These are phyloP conservation scores for Neoboletus subvelutipes DNA, from an alignment of 768 basidiomycete genomes.

Conservation along the genomic window DNA sequence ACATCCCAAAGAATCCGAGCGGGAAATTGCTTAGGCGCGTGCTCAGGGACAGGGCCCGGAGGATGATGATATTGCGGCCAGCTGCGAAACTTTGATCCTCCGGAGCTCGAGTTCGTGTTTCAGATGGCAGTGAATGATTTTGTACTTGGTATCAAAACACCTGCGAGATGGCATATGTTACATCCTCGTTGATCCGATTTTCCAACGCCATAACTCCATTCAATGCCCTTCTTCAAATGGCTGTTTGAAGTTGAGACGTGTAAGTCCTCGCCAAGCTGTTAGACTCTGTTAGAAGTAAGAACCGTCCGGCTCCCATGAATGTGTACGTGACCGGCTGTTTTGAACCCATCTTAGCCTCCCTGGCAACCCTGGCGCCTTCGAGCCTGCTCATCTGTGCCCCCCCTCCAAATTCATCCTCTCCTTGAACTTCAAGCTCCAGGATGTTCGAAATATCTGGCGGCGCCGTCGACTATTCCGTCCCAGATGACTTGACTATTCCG, in stretches of 20 bases:
- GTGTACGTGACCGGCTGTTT: neutral
- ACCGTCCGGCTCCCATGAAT: neutral
- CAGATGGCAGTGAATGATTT: neutral
- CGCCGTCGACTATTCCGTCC: constrained; percentile 42
- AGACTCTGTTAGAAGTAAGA: neutral
- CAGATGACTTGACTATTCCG: constrained; percentile 62
- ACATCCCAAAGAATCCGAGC: constrained; percentile 67
- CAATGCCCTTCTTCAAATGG: no score
- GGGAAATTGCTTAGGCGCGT: constrained; percentile 64
- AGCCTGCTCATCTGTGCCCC: neutral
- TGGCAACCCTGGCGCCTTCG: no score
- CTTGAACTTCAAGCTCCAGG: neutral
- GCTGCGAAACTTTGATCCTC: constrained; percentile 30
- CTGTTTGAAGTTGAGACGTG: neutral
- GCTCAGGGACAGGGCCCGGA: constrained; percentile 50
- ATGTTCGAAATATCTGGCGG: constrained; percentile 30
- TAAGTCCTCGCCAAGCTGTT: neutral
- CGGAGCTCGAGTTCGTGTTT: neutral
- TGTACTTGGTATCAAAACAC: neutral
- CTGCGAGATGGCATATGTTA: neutral
- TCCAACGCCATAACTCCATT: neutral
- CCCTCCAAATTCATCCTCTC: neutral
- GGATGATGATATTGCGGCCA: neutral
- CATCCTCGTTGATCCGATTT: neutral
- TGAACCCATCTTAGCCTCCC: neutral